A percentile compares a stretch with the other conserved stretches of the same genome.
Conservation (phyloP, 805 yeast genomes). For the Sugiyamaella valdiviana region DNA sequence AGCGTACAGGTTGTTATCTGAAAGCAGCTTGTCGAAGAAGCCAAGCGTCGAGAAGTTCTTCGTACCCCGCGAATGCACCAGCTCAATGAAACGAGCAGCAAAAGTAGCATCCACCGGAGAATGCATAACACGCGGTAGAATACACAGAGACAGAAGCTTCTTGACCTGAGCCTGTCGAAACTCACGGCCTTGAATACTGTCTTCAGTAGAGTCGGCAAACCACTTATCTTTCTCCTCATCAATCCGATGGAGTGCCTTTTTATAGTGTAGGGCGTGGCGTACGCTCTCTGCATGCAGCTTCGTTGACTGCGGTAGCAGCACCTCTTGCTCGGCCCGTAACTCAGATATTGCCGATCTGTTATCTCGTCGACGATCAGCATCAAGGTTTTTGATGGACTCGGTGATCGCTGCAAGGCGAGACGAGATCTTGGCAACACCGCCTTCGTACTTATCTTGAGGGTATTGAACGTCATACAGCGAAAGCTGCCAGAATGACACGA, state of each 20-base stretch:
- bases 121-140: constrained; percentile 69
- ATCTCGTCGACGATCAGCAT: constrained; percentile 45
- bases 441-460: constrained; percentile 44
- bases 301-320: constrained; percentile 5
- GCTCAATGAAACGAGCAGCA: constrained; percentile 53
- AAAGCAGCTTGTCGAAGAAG: constrained; percentile 44
- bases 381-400: constrained; percentile 49
- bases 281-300: constrained; percentile 33
- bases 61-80: constrained; percentile 39
- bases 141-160: constrained; percentile 53
- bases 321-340: constrained; percentile 7
- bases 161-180: constrained; percentile 14
- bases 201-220: constrained; percentile 20
- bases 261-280: constrained; percentile 41
- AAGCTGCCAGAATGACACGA: constrained; percentile 64
- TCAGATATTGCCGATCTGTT: neutral
- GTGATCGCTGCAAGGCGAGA: constrained; percentile 48
- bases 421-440: constrained; percentile 18
- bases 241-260: constrained; percentile 30
- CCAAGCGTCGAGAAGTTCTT: constrained; percentile 36
- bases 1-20: constrained; percentile 44
- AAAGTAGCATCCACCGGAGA: constrained; percentile 80
- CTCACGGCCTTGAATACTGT: constrained; percentile 1
- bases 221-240: constrained; percentile 25
- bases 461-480: constrained; percentile 64